phyloP scores from a whole-genome alignment of 2,329 filamentous ascomycete species.

The Paecilomyces sp. region DNA sequence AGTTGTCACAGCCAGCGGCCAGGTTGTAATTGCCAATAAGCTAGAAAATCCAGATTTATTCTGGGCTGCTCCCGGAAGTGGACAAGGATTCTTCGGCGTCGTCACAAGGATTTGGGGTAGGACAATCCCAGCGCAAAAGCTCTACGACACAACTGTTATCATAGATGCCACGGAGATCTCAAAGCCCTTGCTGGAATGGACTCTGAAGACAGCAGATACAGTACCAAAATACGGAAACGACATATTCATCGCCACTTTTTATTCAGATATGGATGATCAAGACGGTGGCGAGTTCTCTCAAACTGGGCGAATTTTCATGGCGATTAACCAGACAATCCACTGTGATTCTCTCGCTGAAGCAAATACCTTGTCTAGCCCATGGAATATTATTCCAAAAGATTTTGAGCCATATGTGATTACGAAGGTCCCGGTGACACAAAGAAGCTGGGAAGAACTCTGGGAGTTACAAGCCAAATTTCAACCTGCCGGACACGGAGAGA shows the following conservation, averaged over 20 bases:
- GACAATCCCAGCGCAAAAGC: background rate
- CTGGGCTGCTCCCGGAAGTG: constrained; percentile 30
- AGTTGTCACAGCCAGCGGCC: constrained; percentile 32
- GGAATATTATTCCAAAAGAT: background rate
- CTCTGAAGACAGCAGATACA: background rate
- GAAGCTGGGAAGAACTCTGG: background rate
- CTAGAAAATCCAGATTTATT: constrained; percentile 31
- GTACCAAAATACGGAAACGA: background rate
- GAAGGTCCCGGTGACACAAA: background rate
- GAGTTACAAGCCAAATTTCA: background rate
- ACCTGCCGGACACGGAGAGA: background rate
- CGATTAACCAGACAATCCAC: background rate
- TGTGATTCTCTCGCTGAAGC: background rate
- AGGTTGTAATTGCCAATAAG: constrained; percentile 24
- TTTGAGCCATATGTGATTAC: background rate
- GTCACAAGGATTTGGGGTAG: background rate
- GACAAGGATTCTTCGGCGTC: background rate
- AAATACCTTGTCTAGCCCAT: background rate
- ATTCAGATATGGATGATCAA: background rate
- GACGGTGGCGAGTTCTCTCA: background rate
- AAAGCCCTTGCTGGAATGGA: background rate
- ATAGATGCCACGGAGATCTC: background rate
- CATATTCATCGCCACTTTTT: background rate
- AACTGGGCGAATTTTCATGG: background rate
- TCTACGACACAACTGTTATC: background rate